These are phyloP conservation scores for Fusarium sp. DNA, from an alignment of 2,329 filamentous ascomycete species.

Conservation along the genomic window DNA sequence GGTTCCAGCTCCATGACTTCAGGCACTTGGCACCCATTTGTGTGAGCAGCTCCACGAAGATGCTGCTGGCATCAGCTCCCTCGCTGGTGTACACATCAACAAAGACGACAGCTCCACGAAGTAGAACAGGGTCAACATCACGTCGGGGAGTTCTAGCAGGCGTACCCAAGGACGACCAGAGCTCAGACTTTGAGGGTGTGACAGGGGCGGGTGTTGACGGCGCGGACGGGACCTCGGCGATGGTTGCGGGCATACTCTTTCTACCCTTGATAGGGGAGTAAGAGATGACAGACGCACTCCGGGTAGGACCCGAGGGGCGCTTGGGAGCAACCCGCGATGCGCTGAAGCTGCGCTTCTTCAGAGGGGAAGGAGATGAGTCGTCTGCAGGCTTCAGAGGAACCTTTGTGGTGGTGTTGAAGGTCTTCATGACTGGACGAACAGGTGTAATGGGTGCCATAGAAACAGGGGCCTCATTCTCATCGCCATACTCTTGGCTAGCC, in stretches of 20 bases:
- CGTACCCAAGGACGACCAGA: constrained; percentile 64
- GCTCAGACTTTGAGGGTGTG: constrained; percentile 57
- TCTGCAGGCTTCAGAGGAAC: constrained; percentile 76
- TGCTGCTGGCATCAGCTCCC: constrained; percentile 79
- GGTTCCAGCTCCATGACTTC: constrained; percentile 79
- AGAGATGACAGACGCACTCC: constrained; percentile 62
- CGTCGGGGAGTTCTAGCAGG: constrained; percentile 64
- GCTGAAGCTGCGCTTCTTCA: constrained; percentile 61
- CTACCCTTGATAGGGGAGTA: constrained; percentile 60
- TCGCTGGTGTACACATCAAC: constrained; percentile 86
- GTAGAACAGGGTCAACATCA: constrained; percentile 60
- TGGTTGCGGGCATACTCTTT: constrained; percentile 35
- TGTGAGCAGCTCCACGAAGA: constrained; percentile 80
- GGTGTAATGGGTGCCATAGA: constrained; percentile 64
- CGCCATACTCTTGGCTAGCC: constrained; percentile 70
- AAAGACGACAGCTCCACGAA: constrained; percentile 78
- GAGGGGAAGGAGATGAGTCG: constrained; percentile 59
- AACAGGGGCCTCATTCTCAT: constrained; percentile 69
- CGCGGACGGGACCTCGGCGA: constrained; percentile 34
- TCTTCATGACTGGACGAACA: constrained; percentile 56
- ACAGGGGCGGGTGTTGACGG: constrained; percentile 45
- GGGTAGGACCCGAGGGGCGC: constrained; percentile 53
- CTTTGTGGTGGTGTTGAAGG: constrained; percentile 77
- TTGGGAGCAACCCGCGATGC: constrained; percentile 56
- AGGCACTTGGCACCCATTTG: constrained; percentile 85